Percentiles rank a stretch among this genome's conserved stretches.
Evolutionary conservation across 805 yeast species (phyloP).

Genomic region (Kazachstania psychrophila): DNA sequence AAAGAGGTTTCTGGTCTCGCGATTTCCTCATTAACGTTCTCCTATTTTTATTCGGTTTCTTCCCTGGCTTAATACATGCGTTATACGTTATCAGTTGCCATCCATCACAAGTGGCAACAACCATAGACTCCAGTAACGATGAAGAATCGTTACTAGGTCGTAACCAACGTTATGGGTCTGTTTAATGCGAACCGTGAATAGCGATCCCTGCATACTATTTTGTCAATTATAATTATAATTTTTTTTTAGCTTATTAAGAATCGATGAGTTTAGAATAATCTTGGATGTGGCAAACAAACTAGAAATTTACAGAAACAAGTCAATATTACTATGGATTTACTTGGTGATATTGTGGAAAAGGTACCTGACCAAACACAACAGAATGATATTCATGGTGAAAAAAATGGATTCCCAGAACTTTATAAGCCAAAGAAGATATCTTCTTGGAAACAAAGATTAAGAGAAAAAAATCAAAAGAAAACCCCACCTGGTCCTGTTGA

Average conservation of each 20-base stretch:
- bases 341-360: constrained; percentile 67
- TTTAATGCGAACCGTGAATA: not conserved
- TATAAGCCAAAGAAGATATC: constrained; percentile 35
- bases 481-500: constrained; percentile 1
- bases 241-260: too few relatives aligned
- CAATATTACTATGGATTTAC: constrained; percentile 59
- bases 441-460: constrained; percentile 41
- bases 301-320: too few relatives aligned
- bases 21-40: constrained; percentile 46
- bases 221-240: too few relatives aligned
- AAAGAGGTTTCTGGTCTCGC: constrained; percentile 43
- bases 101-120: not conserved
- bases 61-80: constrained; percentile 65
- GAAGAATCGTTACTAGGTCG: not conserved
- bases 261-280: too few relatives aligned
- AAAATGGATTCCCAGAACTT: constrained; percentile 27
- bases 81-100: constrained; percentile 44
- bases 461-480: constrained; percentile 25
- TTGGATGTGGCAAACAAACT: too few relatives aligned
- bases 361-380: constrained; percentile 24
- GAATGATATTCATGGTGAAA: not conserved
- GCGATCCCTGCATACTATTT: too few relatives aligned
- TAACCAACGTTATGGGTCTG: not conserved
- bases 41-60: constrained; percentile 50
- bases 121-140: not conserved